Percentiles rank a stretch among this genome's conserved stretches.
These are phyloP conservation scores for Daldinia concentrica DNA, from an alignment of 495 filamentous ascomycete species.

Conservation along the genomic window DNA sequence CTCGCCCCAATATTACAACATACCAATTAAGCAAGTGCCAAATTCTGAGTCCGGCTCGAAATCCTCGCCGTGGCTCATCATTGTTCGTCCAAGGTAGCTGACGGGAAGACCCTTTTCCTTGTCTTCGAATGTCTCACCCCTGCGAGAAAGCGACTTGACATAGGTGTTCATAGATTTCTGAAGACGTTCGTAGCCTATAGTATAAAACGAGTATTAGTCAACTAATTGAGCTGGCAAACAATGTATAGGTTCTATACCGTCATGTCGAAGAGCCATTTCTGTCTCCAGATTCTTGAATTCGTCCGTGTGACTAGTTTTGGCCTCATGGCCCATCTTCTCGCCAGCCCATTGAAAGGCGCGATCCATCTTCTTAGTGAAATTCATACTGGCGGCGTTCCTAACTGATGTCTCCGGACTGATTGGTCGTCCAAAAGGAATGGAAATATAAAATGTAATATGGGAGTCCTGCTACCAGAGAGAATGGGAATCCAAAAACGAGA, in stretches of 20 bases:
- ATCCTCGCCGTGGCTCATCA: conserved; percentile 93
- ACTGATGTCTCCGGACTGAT: conserved; percentile 3
- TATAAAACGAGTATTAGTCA: not conserved
- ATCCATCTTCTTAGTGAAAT: conserved; percentile 95
- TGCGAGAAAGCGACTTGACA: conserved; percentile 89
- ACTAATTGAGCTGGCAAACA: not conserved
- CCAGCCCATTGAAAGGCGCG: conserved; percentile 98
- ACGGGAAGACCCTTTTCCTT: conserved; percentile 80
- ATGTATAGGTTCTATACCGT: conserved; percentile 66
- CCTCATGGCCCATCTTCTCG: conserved; percentile 95
- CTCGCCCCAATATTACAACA: conserved; percentile 37
- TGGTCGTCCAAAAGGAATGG: conserved; percentile 8
- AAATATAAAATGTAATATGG: conserved; percentile 9
- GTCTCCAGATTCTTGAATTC: conserved; percentile 93
- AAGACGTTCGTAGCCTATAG: conserved; percentile 68
- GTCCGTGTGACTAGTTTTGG: conserved; percentile 86
- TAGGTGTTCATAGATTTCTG: conserved; percentile 90
- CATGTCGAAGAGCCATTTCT: conserved; percentile 91
- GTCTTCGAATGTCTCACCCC: conserved; percentile 85
- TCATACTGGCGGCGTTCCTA: conserved; percentile 64
- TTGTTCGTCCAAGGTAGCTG: conserved; percentile 82
- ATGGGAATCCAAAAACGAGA: conserved; percentile 4
- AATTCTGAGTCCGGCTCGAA: conserved; percentile 93
- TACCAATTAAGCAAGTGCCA: conserved; percentile 85
- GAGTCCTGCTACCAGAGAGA: conserved; percentile 30